These are phyloP conservation scores for Rugonectria rugulosa DNA, from an alignment of 2,329 filamentous ascomycete species.

Conservation along the genomic window DNA sequence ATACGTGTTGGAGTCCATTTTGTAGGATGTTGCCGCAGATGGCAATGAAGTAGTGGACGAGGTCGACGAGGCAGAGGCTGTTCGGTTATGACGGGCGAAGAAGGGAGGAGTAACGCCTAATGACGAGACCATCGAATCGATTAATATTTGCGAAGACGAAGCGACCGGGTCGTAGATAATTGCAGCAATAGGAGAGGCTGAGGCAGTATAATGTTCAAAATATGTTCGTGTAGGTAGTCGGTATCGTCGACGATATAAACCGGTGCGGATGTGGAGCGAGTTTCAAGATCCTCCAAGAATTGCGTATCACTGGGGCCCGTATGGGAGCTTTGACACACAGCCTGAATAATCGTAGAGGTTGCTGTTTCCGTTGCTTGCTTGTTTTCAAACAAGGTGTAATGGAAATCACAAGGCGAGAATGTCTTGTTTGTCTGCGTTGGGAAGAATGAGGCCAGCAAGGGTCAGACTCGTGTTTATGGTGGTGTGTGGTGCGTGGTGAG, in stretches of 20 bases:
- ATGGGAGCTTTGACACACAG: slow-evolving; percentile 27
- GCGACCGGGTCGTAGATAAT: no score
- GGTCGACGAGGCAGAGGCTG: slow-evolving; percentile 33
- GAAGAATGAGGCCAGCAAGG: background rate
- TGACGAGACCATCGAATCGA: slow-evolving; percentile 45
- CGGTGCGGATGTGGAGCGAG: slow-evolving; percentile 24
- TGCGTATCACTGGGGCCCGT: slow-evolving; percentile 27
- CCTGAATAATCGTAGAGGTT: no score
- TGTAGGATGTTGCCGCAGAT: slow-evolving; percentile 19
- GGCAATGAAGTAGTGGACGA: slow-evolving; percentile 11
- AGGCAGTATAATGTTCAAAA: no score
- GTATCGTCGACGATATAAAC: background rate
- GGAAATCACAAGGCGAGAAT: no score
- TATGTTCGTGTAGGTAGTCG: slow-evolving; percentile 3
- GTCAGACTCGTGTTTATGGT: background rate
- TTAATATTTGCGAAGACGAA: slow-evolving; percentile 13
- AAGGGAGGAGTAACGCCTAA: slow-evolving; percentile 37
- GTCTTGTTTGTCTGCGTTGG: no score
- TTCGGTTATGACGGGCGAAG: slow-evolving; percentile 35
- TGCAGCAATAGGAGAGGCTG: no score
- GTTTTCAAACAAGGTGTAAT: no score
- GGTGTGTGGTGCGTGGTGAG: slow-evolving; percentile 8
- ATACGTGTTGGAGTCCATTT: slow-evolving; percentile 47
- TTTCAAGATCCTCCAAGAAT: slow-evolving; percentile 1
- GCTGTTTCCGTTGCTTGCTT: no score